A percentile compares a stretch with the other conserved stretches of the same genome.
These are phyloP conservation scores for Talaromyces trachyspermus DNA, from an alignment of 495 filamentous ascomycete genomes.

Conservation along the genomic window DNA sequence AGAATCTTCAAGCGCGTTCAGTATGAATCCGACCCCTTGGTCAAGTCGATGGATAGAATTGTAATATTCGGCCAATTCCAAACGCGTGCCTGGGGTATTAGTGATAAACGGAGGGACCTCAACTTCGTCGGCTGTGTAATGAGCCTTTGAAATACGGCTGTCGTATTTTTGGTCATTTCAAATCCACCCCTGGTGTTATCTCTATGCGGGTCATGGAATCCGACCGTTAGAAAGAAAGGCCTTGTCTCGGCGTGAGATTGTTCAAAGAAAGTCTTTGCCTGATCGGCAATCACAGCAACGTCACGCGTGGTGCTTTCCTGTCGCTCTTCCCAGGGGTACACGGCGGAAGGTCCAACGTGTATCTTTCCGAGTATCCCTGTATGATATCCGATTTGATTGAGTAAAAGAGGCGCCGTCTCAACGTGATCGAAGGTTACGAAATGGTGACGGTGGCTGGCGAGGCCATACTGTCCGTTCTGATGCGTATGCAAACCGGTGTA, in stretches of 20 bases:
- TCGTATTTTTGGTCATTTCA: conserved; percentile 20
- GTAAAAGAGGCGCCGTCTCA: conserved; percentile 30
- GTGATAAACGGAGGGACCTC: conserved; percentile 25
- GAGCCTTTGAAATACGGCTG: not conserved
- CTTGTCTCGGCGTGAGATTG: conserved; percentile 12
- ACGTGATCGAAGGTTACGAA: conserved; percentile 36
- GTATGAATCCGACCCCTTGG: conserved; percentile 27
- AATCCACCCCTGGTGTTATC: conserved; percentile 29
- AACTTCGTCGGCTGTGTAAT: conserved; percentile 15
- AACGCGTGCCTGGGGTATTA: conserved; percentile 23
- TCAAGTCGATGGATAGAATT: conserved; percentile 28
- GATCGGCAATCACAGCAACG: conserved; percentile 25
- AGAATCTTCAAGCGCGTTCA: conserved; percentile 20
- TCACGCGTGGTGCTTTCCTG: conserved; percentile 24
- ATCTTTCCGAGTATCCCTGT: conserved; percentile 41
- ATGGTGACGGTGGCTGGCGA: conserved; percentile 17
- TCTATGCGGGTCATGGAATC: conserved; percentile 34
- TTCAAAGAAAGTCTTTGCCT: conserved; percentile 25
- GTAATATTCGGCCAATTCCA: conserved; percentile 34
- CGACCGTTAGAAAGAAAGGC: conserved; percentile 32
- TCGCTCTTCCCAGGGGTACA: conserved; percentile 35
- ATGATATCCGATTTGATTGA: conserved; percentile 26
- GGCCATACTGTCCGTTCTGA: conserved; percentile 38
- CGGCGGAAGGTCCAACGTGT: conserved; percentile 32
- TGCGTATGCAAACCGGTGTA: conserved; percentile 40